These are phyloP conservation scores for Ceratocystiopsis minuta DNA, from an alignment of 2,329 filamentous ascomycete species.

Conservation along the genomic window DNA sequence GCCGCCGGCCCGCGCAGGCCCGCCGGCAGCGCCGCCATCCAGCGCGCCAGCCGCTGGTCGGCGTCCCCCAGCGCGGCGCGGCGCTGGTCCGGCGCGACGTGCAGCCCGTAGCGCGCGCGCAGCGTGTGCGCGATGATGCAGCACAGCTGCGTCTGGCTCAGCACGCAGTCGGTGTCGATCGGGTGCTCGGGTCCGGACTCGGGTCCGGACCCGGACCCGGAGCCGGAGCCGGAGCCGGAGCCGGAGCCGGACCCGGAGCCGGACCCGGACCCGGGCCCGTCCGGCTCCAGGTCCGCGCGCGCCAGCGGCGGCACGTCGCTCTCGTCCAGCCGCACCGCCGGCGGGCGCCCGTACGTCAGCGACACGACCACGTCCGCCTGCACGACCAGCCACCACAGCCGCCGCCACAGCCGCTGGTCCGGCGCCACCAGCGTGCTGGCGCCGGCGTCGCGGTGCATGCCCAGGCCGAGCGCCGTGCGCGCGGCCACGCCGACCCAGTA, in stretches of 20 bases:
- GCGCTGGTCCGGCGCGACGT: neutral
- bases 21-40: neutral
- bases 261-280: no score
- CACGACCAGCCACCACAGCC: conserved; percentile 4
- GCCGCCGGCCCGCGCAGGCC: neutral
- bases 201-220: no score
- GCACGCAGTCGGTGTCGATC: neutral
- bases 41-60: conserved; percentile 1
- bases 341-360: conserved; percentile 1
- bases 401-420: conserved; percentile 4
- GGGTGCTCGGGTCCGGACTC: no score
- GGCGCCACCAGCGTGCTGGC: neutral
- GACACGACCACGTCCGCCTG: conserved; percentile 2
- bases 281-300: neutral
- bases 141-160: no score
- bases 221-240: no score
- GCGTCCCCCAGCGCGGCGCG: neutral
- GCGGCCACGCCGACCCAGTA: conserved; percentile 3
- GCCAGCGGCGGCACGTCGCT: neutral
- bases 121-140: no score
- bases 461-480: conserved; percentile 1
- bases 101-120: no score
- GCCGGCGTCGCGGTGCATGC: conserved; percentile 3
- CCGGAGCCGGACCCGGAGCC: no score
- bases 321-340: neutral